phyloP scores from a whole-genome alignment of 192 early-diverging fungal species.

The Linnemannia zychae region DNA sequence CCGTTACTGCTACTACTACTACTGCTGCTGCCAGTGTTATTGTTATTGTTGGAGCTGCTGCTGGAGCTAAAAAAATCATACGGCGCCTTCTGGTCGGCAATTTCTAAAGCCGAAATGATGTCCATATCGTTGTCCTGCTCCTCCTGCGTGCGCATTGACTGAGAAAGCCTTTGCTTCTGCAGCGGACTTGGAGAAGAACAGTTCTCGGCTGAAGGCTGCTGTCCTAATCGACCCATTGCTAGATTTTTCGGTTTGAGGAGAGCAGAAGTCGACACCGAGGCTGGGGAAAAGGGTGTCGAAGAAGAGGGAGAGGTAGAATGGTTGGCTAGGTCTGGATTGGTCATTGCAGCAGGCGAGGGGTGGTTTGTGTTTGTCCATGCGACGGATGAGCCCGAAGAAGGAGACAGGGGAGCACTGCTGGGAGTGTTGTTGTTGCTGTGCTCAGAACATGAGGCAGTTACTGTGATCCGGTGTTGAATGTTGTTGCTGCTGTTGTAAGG shows the following conservation, averaged over 20 bases:
- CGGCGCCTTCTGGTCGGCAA: conserved; percentile 27
- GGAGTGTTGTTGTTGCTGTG: not conserved
- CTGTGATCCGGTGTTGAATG: not conserved
- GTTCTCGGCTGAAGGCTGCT: conserved; percentile 4
- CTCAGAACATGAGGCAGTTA: not conserved
- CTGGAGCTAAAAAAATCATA: conserved; percentile 35
- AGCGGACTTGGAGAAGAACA: conserved; percentile 12
- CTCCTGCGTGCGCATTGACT: conserved; percentile 18
- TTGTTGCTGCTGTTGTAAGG: not conserved
- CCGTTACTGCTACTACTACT: not conserved
- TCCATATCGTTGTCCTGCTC: conserved; percentile 48
- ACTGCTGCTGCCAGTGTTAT: not conserved
- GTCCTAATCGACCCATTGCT: not conserved
- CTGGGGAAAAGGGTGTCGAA: not conserved
- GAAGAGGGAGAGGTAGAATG: conserved; percentile 1
- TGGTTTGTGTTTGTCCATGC: conserved; percentile 10
- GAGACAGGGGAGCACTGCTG: not conserved
- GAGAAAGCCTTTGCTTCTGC: conserved; percentile 8
- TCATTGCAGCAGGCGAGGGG: conserved; percentile 13
- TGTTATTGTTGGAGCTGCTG: not conserved
- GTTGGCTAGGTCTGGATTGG: conserved; percentile 17
- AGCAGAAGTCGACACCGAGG: not conserved
- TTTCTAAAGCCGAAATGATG: conserved; percentile 44
- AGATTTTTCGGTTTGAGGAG: not conserved
- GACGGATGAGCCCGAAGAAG: conserved; percentile 30